Conservation (phyloP, 2,329 filamentous ascomycete genomes). For the Beauveria varroae region DNA sequence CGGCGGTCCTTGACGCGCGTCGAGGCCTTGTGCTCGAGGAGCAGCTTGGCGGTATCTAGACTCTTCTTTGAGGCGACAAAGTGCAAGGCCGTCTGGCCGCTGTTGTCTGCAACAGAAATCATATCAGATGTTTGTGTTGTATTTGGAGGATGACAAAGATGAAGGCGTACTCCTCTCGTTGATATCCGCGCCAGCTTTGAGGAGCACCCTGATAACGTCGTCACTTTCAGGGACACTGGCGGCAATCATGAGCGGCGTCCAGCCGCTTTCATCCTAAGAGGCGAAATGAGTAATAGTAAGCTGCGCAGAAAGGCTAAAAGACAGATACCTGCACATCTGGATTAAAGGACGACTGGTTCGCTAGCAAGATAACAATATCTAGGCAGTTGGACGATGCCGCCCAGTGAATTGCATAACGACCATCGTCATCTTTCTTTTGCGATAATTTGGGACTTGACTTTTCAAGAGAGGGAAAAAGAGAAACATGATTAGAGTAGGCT, state of each 20-base stretch:
- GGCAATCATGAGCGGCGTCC: slow-evolving; percentile 81
- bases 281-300: not conserved
- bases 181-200: slow-evolving; percentile 63
- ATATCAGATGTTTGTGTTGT: not conserved
- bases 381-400: slow-evolving; percentile 76
- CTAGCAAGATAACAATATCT: slow-evolving; percentile 65
- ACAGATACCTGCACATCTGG: slow-evolving; percentile 63
- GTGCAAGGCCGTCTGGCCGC: slow-evolving; percentile 79
- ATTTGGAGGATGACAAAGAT: not conserved
- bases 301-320: not conserved
- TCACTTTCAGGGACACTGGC: slow-evolving; percentile 67
- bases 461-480: not conserved
- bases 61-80: slow-evolving; percentile 89
- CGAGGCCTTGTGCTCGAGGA: slow-evolving; percentile 71
- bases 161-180: slow-evolving; percentile 57
- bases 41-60: slow-evolving; percentile 67
- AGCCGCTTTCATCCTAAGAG: slow-evolving; percentile 63
- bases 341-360: slow-evolving; percentile 68
- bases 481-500: not conserved
- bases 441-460: slow-evolving; percentile 76
- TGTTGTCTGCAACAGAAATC: slow-evolving; percentile 42
- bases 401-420: slow-evolving; percentile 90
- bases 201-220: slow-evolving; percentile 57
- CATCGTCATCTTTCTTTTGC: slow-evolving; percentile 68
- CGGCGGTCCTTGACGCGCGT: slow-evolving; percentile 75